Evolutionary conservation across 257 asterid genomes (phyloP), one percentile per base, ranked within the genome.

Genomic region (Fraxinus excelsior): DNA sequence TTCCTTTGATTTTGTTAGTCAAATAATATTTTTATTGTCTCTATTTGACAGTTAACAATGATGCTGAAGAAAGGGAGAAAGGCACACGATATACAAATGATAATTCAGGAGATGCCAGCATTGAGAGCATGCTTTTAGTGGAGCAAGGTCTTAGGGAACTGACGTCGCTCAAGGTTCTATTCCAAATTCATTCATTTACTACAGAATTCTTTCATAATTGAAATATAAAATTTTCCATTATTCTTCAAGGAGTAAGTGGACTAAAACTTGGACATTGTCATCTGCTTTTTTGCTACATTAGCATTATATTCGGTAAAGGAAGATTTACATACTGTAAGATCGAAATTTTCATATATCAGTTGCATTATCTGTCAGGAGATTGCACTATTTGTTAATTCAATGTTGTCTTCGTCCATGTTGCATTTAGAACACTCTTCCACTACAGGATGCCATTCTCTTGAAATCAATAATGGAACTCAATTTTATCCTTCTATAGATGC

Each of bases 81-180:
- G 81, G 82, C 78, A 34, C 80, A 21, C 75, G 28, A 18, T 80
- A 75, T 69, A 70, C 40, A 75, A 79, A 81, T 77, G 90, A 85
- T 74, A 78, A 87, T 58, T 79, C 84, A 29, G 83, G 84, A 71
- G 95, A 85, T 67, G 90, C 85, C 70, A 84, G 82, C 71, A 88
- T 95, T 28, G 99, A 95, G 86, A 93, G 94, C 89, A 90, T 91
- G 97, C 92, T 95, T 82, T 78, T 91, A 78, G 99, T 90, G 75
- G 99, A 95, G 84, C 90, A 89, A 80, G 98, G 94, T 82, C 96
- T 95, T 26, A 81, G 89, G 78, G 98, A 95, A 86, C 76, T 93
- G 80, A 82, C 86, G 51, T 85, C 86, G 37, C 96, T 95, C 44
- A 95, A 95, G 99, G 98, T 94, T 80, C 68, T 35, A 44, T 72